Evolutionary conservation across 1,139 yeast species (phyloP), one percentile per base, ranked within the genome.

Genomic region (Diutina scorzettiae): DNA sequence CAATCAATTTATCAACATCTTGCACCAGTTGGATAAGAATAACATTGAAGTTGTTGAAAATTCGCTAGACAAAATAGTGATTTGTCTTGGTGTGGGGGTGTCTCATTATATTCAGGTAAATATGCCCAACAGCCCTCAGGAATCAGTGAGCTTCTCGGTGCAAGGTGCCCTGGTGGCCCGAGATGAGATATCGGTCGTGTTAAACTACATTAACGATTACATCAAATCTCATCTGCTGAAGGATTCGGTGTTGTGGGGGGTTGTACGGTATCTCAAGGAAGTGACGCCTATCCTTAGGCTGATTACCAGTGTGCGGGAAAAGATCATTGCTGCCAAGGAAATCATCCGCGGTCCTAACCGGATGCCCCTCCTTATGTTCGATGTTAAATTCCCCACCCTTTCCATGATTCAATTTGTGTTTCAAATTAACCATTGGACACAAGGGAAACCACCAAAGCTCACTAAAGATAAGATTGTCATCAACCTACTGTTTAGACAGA

Each of bases 401-500:
- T 62, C 66, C 45, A 51, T 51, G 34, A 49, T 66, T 18, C 69
- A 64, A 46, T 58, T 60, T 23, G 52, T 66, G 7, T 67, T 58
- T 47, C 53, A 55, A 42, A 46, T 67, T 41, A 65, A 63, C 46
- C 54, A 54, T 41, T 32, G 37, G 37, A 12, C 12, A 7, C 17
- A 17, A 9, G 12, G 12, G 5, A 27, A 27, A 27, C 30, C 6
- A 7, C 53, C 60, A 14, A 66, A 63, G 50, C 53, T 66, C 17
- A 51, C 56, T 42, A 65, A 59, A 44, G 72, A 68, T 45, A 63
- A 61, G 42, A 59, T 69, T 21, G 46, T 54, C 11, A 50, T 69
- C 5, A 55, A 55, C 27, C 46, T 67, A 42, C 53, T 56, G 19
- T 63, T 66, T 48, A 62, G 56, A 45, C 51, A 48, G 18, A 64